Base-by-base conservation (phyloP, 139 green algal species). In the Asterochloris sp. region DNA sequence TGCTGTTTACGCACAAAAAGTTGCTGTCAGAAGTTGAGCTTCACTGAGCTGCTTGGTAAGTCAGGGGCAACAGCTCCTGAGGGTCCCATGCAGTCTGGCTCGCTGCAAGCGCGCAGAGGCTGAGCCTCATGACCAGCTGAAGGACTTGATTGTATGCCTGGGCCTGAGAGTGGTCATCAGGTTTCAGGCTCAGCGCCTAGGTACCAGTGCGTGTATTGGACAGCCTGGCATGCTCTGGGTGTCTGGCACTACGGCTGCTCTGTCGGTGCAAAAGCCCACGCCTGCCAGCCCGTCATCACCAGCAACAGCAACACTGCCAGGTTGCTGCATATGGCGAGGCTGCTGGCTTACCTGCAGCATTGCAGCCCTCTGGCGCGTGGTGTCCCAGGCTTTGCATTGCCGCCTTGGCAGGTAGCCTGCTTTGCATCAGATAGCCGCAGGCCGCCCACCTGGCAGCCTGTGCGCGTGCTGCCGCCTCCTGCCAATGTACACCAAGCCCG, bases 91-190 rank as follows among this genome's bases (percentile, higher is more conserved):
- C 66, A 71, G 66, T 8, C 21, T 21, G 17, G 21, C 66, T 71
- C 8, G 17, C 21, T 10, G 8, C 66, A 21, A 71, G 66, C 21
- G 66, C 17, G 4, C 66, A 54, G 38, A 54, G 38, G 38, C 4
- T 54, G 38, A 54, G 38, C 38, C 38, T 54, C 38, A 54, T 6
- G 87, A 87, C 47, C 94, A 98, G 88, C 89, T 98, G 54, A 83
- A 86, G 16, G 92, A 94, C 82, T 88, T 98, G 17, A 87, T 98
- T 11, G 29, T 77, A 0, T 85, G 87, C 64, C 88, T 98, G 64
- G 92, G 97, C 81, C 74, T 86, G 84, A 78, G 16, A 26, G 82
- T 29, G 24, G 54, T 23, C 29, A 13, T 17, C 23, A 9, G 38
- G 38, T 2, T 54, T 54, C 38, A 54, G 21, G 23, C 23, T 26